Evolutionary conservation across 2,329 filamentous ascomycete genomes (phyloP).

Genomic region (Sporothrix mexicana): DNA sequence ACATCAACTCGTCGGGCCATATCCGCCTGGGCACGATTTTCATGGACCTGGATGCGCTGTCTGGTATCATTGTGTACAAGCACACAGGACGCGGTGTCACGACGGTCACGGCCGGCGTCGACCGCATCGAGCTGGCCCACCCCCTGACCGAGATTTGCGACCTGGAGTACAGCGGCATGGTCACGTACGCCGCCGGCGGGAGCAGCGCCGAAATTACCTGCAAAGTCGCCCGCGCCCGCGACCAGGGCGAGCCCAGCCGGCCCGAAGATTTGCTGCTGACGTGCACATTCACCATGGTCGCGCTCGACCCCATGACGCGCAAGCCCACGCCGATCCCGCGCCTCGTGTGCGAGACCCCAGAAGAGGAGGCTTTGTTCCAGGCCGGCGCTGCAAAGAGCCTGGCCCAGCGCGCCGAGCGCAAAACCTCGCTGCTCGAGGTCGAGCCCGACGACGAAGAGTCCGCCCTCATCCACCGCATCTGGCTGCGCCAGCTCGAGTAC

Average conservation of each 20-base stretch:
- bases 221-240: conserved; percentile 71
- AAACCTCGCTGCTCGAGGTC: conserved; percentile 60
- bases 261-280: conserved; percentile 54
- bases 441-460: conserved; percentile 74
- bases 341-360: conserved; percentile 62
- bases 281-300: conserved; percentile 76
- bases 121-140: conserved; percentile 65
- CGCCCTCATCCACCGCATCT: conserved; percentile 74
- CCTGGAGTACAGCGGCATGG: conserved; percentile 69
- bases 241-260: conserved; percentile 58
- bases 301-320: conserved; percentile 70
- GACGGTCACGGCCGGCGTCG: conserved; percentile 56
- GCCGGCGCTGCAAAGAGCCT: conserved; percentile 39
- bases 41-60: conserved; percentile 80
- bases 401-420: conserved; percentile 63
- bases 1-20: conserved; percentile 76
- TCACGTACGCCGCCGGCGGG: conserved; percentile 72
- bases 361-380: conserved; percentile 67
- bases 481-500: conserved; percentile 63
- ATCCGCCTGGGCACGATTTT: conserved; percentile 75
- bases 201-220: conserved; percentile 77
- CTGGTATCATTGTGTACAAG: conserved; percentile 77
- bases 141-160: conserved; percentile 79
- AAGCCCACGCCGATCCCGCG: conserved; percentile 66
- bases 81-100: conserved; percentile 63